A percentile compares a stretch with the other conserved stretches of the same genome.
Evolutionary conservation across 176 grass and related monocot genomes (phyloP).

Genomic region (Carex littledalei): DNA sequence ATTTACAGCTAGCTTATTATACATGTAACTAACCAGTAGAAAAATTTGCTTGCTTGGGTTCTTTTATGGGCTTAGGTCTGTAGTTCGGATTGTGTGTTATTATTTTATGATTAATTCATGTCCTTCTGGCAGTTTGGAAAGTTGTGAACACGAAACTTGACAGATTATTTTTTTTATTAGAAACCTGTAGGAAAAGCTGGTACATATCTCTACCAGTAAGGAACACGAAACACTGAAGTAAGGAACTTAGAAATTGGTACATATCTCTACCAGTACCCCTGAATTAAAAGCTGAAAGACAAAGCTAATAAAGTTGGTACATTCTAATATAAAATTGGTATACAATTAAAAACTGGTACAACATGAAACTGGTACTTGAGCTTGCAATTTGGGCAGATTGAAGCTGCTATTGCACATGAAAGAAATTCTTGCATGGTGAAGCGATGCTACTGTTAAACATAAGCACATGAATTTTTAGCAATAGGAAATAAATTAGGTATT

Average conservation of each 20-base stretch:
- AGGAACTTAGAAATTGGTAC: too few species aligned
- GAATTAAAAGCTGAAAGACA: too few species aligned
- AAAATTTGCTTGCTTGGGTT: background rate
- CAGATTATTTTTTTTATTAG: background rate
- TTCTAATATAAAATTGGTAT: too few species aligned
- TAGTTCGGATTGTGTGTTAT: background rate
- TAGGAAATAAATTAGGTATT: background rate
- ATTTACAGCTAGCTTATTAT: background rate
- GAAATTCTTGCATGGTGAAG: background rate
- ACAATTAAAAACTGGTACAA: too few species aligned
- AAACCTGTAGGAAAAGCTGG: too few species aligned
- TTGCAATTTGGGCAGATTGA: too few species aligned
- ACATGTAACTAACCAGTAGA: conserved; percentile 7
- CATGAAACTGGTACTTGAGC: too few species aligned
- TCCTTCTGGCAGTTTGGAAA: background rate
- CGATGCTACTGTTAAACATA: background rate
- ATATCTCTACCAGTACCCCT: too few species aligned
- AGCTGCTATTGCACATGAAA: too few species aligned
- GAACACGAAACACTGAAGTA: too few species aligned
- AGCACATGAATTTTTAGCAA: background rate
- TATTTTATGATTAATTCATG: background rate
- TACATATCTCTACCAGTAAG: too few species aligned
- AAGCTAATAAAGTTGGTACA: too few species aligned
- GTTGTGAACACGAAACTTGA: background rate
- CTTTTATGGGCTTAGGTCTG: background rate